Evolutionary conservation across 805 yeast genomes (phyloP).

Genomic region (Yamadazyma laniorum): DNA sequence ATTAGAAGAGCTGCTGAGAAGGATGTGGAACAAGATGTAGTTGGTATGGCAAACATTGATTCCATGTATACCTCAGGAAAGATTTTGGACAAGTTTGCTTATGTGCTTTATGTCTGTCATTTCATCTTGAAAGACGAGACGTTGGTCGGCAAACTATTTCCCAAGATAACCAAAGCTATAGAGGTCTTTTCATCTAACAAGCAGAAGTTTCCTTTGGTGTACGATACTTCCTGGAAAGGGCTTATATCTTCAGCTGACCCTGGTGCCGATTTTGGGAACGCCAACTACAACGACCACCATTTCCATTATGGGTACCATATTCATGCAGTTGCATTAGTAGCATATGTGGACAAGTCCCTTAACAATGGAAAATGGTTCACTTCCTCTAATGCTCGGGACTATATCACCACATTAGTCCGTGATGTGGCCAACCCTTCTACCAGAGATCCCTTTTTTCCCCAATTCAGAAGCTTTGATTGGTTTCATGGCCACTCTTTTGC

Average conservation of each 20-base stretch:
- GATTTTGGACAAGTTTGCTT: slow-evolving; percentile 84
- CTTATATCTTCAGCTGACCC: slow-evolving; percentile 24
- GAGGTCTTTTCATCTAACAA: slow-evolving; percentile 64
- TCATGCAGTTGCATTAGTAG: slow-evolving; percentile 66
- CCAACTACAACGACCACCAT: slow-evolving; percentile 33
- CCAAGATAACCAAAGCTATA: slow-evolving; percentile 64
- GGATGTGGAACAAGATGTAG: slow-evolving; percentile 57
- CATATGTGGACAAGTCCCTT: slow-evolving; percentile 46
- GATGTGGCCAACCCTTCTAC: slow-evolving; percentile 63
- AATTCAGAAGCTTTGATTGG: slow-evolving; percentile 70
- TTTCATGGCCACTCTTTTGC: slow-evolving; percentile 80
- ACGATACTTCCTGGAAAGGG: slow-evolving; percentile 30
- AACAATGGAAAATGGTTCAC: slow-evolving; percentile 29
- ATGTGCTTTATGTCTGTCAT: slow-evolving; percentile 71
- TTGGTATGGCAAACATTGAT: slow-evolving; percentile 59
- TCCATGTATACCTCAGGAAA: slow-evolving; percentile 94
- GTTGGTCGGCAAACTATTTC: slow-evolving; percentile 51
- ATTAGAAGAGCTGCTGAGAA: slow-evolving; percentile 49
- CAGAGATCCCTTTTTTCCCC: slow-evolving; percentile 59
- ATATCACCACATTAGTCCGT: slow-evolving; percentile 59
- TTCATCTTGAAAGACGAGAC: slow-evolving; percentile 57
- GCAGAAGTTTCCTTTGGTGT: slow-evolving; percentile 23
- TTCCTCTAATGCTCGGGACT: slow-evolving; percentile 37
- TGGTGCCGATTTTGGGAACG: slow-evolving; percentile 27
- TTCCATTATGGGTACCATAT: slow-evolving; percentile 53